These are phyloP conservation scores for Entomortierella lignicola DNA, from an alignment of 192 early-diverging fungal species.

Conservation along the genomic window DNA sequence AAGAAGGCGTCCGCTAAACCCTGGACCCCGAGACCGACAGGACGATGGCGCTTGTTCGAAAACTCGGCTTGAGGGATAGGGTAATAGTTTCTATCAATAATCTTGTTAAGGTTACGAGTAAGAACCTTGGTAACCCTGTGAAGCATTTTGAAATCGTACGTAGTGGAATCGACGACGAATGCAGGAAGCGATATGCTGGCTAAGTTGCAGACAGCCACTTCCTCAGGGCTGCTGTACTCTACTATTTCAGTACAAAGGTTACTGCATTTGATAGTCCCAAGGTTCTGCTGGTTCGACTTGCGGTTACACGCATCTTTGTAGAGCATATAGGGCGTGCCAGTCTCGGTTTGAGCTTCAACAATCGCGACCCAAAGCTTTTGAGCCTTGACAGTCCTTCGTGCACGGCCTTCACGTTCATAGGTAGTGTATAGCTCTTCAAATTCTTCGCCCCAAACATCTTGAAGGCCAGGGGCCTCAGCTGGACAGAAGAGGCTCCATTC, in stretches of 20 bases:
- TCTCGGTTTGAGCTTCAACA: constrained; percentile 96
- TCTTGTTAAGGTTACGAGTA: constrained; percentile 92
- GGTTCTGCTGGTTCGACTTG: constrained; percentile 99
- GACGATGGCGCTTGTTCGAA: constrained; percentile 95
- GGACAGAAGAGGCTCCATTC: constrained; percentile 98
- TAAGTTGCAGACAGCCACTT: constrained; percentile 97
- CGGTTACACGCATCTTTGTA: constrained; percentile 99
- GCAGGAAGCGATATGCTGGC: constrained; percentile 91
- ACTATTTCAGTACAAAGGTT: constrained; percentile 99
- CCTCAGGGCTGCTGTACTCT: constrained; percentile 94
- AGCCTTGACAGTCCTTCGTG: constrained; percentile 90
- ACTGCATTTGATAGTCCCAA: constrained; percentile 98
- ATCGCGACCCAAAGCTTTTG: constrained; percentile 98
- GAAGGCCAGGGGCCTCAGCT: constrained; percentile 89
- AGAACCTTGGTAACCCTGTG: constrained; percentile 89
- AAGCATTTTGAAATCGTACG: constrained; percentile 88
- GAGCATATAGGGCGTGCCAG: constrained; percentile 97
- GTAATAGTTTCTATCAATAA: constrained; percentile 98
- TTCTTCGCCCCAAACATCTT: constrained; percentile 93
- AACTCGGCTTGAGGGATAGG: constrained; percentile 86
- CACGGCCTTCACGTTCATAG: constrained; percentile 88
- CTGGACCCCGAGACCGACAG: constrained; percentile 96
- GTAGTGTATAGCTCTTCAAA: constrained; percentile 88
- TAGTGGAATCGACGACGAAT: constrained; percentile 74
- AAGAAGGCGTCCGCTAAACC: constrained; percentile 98